Evolutionary conservation across 225 moss, liverwort and hornwort genomes (phyloP).

Genomic region (Rhytidiadelphus loreus): DNA sequence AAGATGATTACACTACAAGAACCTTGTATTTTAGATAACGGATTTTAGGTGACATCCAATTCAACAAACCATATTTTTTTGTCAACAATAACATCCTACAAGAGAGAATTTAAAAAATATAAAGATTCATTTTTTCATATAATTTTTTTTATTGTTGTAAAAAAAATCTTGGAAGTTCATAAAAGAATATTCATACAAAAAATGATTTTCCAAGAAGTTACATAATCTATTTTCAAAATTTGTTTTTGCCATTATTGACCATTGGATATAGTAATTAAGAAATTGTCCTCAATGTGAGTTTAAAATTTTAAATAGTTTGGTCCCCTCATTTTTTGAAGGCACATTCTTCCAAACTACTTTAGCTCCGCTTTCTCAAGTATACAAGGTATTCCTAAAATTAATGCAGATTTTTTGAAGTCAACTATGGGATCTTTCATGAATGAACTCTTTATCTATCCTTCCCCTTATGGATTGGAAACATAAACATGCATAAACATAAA

Average conservation of each 20-base stretch:
- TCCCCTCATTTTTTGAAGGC: fast-evolving
- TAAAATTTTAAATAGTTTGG: not conserved
- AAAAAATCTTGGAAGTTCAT: not conserved
- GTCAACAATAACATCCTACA: too few species aligned
- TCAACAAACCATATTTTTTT: too few species aligned
- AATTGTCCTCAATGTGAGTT: not conserved
- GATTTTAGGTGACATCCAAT: too few species aligned
- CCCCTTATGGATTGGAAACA: not conserved
- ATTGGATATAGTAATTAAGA: fast-evolving
- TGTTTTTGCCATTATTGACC: not conserved
- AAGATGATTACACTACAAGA: not conserved
- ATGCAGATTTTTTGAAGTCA: not conserved
- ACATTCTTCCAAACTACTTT: not conserved
- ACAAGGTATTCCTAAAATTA: not conserved
- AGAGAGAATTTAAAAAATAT: too few species aligned
- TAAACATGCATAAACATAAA: not conserved
- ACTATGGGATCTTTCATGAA: fast-evolving
- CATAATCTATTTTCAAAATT: not conserved
- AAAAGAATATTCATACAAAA: not conserved
- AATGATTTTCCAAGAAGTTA: not conserved
- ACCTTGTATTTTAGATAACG: too few species aligned
- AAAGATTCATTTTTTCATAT: not conserved
- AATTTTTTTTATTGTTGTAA: not conserved
- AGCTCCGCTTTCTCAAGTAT: not conserved
- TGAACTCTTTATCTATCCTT: not conserved